Percentiles rank a stretch among this genome's conserved stretches.
Conservation (phyloP, 179 eudicot species). For the Sideroxylon spinosum region DNA sequence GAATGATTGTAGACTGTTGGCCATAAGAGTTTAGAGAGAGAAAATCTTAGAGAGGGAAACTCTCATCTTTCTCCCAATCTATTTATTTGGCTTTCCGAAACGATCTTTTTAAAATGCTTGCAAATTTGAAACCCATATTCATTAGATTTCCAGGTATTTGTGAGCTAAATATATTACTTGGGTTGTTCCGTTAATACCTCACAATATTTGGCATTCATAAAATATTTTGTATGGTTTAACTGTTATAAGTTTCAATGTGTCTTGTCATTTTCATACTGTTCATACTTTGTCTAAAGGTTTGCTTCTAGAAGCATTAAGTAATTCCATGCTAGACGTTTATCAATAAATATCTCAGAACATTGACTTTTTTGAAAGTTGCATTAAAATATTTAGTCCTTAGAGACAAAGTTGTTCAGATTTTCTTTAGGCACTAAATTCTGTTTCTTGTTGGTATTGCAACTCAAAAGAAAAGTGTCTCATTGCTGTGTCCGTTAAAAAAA, state of each 20-base stretch:
- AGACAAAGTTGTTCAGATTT: neutral
- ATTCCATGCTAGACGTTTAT: neutral
- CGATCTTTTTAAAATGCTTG: slow-evolving; percentile 71
- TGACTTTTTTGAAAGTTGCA: neutral
- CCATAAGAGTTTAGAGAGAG: too few species aligned
- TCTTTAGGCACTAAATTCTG: neutral
- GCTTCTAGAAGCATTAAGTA: neutral
- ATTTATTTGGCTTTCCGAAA: too few species aligned
- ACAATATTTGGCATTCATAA: neutral
- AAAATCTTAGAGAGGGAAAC: too few species aligned
- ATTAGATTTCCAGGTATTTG: slow-evolving; percentile 91
- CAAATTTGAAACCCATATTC: slow-evolving; percentile 69
- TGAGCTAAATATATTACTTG: neutral
- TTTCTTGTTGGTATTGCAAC: neutral
- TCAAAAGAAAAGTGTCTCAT: neutral
- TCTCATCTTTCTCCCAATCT: too few species aligned
- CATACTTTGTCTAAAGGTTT: neutral
- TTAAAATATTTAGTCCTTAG: neutral
- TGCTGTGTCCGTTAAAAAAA: neutral
- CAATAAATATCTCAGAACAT: neutral
- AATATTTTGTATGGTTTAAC: neutral
- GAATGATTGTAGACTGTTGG: too few species aligned
- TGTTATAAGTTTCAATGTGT: neutral
- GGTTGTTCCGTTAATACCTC: neutral
- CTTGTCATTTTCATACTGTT: neutral